Evolutionary conservation across 306 rosid genomes (phyloP), one percentile per base, ranked within the genome.

Genomic region (Begonia peltatifolia): DNA sequence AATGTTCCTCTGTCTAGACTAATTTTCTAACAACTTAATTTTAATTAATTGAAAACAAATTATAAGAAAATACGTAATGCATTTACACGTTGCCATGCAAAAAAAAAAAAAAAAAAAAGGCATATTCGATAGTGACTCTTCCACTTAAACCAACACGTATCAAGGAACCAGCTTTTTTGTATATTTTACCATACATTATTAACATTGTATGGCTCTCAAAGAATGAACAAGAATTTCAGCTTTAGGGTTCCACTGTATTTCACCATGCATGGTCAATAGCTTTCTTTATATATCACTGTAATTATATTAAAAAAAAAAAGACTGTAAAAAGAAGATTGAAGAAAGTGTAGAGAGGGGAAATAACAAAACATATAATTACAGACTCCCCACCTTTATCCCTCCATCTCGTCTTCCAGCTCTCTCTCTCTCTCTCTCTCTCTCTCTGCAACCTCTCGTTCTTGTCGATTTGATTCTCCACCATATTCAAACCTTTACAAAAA

Each of bases 381-480:
- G 57, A 11, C 46, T 63, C 23, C 65, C 75, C 70, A 68, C 76
- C 83, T 83, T 84, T 84, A 84, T 84, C 94, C 71, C 76, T 64
- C 75, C 72, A 42, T 66, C 68, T 74, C 10, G 23, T 30, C 17
- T 14, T 57, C 69, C 50, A 68, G 72, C 50, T 70, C 54, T 72
- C 65, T 53, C 44, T 59, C 58, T 57, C 48, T 64, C 47, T 53
- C 23, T 54, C 77, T 71, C 79, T 63, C 63, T 58, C n/a, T n/a
- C 49, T 41, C 48, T 41, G 82, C 77, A 73, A 69, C 71, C 68
- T 71, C 63, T 50, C n/a, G 3, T 10, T 63, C 42, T 63, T 59
- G 60, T 68, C 78, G 93, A 87, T 80, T 84, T 87, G 93, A 83
- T 83, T 83, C 81, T 80, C 89, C 82, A 78, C 72, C 87, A 80